Evolutionary conservation across 257 asterid genomes (phyloP).

Genomic region (Galeopsis tetrahit): DNA sequence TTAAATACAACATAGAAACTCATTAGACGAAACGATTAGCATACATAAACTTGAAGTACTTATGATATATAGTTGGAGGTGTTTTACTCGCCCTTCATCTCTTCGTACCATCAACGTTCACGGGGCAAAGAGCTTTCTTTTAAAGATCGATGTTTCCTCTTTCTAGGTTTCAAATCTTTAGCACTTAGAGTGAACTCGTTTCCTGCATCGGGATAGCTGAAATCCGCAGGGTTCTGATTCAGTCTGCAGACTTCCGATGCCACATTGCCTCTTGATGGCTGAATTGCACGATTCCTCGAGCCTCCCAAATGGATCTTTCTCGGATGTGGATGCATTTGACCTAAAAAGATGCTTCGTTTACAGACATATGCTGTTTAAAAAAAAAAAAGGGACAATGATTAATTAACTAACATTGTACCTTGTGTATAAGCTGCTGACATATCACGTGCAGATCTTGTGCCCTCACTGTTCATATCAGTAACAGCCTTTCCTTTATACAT

Average conservation of each 20-base stretch:
- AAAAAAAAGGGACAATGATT: background rate
- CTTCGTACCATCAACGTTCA: too few relatives aligned
- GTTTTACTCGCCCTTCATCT: too few relatives aligned
- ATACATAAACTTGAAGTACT: too few relatives aligned
- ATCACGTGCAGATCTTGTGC: slow-evolving; percentile 4
- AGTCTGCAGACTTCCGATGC: slow-evolving; percentile 40
- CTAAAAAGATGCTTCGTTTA: too few relatives aligned
- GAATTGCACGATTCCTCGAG: slow-evolving; percentile 19
- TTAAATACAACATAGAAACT: too few relatives aligned
- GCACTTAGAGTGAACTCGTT: slow-evolving; percentile 52
- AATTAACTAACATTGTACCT: slow-evolving; percentile 33
- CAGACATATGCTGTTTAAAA: slow-evolving; percentile 21
- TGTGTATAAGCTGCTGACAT: slow-evolving; percentile 25
- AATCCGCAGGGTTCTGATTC: slow-evolving; percentile 79
- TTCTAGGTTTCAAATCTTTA: slow-evolving; percentile 44
- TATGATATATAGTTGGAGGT: too few relatives aligned
- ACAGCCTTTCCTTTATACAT: slow-evolving; percentile 39
- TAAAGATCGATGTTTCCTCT: slow-evolving; percentile 21
- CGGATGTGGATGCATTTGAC: slow-evolving; percentile 36
- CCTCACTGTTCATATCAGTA: slow-evolving; percentile 29
- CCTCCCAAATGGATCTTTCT: slow-evolving; percentile 31
- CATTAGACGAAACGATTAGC: too few relatives aligned
- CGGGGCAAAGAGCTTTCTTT: slow-evolving; percentile 11
- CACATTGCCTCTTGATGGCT: slow-evolving; percentile 14
- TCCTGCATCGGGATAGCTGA: slow-evolving; percentile 52